A percentile compares a stretch with the other conserved stretches of the same genome.
Conservation (phyloP, 306 rosid genomes). For the Prunus kanzakura region DNA sequence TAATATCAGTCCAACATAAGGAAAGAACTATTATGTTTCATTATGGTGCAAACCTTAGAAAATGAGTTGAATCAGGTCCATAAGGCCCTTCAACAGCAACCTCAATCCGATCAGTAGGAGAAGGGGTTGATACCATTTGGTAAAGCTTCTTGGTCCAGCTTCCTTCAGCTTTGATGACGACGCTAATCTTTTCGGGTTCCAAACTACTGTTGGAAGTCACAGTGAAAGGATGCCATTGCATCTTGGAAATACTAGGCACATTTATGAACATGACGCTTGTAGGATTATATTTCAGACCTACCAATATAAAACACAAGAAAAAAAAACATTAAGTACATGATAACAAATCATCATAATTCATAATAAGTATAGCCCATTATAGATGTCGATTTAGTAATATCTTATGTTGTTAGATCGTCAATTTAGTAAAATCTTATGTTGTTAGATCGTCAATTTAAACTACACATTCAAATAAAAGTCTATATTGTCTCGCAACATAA, state of each 20-base stretch:
- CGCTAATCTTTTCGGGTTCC: slow-evolving; percentile 60
- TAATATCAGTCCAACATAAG: neutral
- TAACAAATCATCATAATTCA: neutral
- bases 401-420: too few species aligned
- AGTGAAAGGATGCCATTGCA: slow-evolving; percentile 97
- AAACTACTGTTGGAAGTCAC: slow-evolving; percentile 59
- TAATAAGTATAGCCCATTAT: neutral
- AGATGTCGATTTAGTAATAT: neutral
- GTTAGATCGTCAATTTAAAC: too few species aligned
- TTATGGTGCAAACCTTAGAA: slow-evolving; percentile 40
- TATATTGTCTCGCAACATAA: too few species aligned
- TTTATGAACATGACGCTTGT: slow-evolving; percentile 71
- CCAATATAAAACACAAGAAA: neutral
- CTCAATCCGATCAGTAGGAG: slow-evolving; percentile 37
- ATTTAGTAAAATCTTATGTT: too few species aligned
- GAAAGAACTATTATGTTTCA: too few species aligned
- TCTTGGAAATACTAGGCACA: slow-evolving; percentile 65
- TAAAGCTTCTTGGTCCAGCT: slow-evolving; percentile 64
- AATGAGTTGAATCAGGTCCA: slow-evolving; percentile 53
- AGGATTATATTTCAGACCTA: slow-evolving; percentile 65
- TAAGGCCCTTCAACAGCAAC: slow-evolving; percentile 77
- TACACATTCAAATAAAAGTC: too few species aligned
- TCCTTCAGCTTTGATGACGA: slow-evolving; percentile 70
- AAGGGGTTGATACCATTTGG: slow-evolving; percentile 50
- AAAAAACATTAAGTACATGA: neutral